Conservation (phyloP, 805 yeast species). For the Yarrowia sp. region DNA sequence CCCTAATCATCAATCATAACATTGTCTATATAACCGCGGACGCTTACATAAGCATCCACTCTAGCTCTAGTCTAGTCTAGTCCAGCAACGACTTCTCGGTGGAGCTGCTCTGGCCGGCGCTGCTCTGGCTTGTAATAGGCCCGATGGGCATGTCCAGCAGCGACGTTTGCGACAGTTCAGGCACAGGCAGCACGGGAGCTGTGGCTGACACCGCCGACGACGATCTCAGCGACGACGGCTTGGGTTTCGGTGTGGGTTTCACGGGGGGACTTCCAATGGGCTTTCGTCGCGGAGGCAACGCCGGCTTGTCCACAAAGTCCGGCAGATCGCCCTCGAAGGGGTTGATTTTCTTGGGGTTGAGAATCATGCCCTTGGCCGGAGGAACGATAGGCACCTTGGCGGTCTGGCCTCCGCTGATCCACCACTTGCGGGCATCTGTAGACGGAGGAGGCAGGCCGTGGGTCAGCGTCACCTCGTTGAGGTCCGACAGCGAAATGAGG, state of each 20-base stretch:
- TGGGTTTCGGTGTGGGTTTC: constrained; percentile 23
- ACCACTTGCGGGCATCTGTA: constrained; percentile 84
- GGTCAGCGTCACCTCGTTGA: constrained; percentile 46
- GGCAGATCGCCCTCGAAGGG: constrained; percentile 66
- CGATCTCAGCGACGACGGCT: constrained; percentile 18
- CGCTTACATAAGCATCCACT: too few species aligned
- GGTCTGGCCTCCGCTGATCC: constrained; percentile 80
- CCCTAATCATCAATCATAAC: too few species aligned
- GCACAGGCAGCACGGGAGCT: constrained; percentile 14
- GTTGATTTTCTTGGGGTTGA: constrained; percentile 78
- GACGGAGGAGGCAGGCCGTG: constrained; percentile 84
- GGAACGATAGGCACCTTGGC: constrained; percentile 68
- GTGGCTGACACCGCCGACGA: background rate
- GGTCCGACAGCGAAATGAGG: constrained; percentile 45
- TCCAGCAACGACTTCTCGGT: background rate
- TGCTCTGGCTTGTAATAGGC: constrained; percentile 9
- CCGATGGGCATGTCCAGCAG: constrained; percentile 33
- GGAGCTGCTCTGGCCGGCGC: background rate
- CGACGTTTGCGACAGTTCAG: constrained; percentile 11
- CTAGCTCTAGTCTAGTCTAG: too few species aligned
- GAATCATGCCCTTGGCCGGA: constrained; percentile 54
- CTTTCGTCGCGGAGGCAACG: constrained; percentile 20
- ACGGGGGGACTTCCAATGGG: constrained; percentile 27
- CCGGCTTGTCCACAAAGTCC: constrained; percentile 55
- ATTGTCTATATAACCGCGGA: too few species aligned